Base-by-base conservation (phyloP, 805 yeast genomes). In the Scheffersomyces coipomensis region DNA sequence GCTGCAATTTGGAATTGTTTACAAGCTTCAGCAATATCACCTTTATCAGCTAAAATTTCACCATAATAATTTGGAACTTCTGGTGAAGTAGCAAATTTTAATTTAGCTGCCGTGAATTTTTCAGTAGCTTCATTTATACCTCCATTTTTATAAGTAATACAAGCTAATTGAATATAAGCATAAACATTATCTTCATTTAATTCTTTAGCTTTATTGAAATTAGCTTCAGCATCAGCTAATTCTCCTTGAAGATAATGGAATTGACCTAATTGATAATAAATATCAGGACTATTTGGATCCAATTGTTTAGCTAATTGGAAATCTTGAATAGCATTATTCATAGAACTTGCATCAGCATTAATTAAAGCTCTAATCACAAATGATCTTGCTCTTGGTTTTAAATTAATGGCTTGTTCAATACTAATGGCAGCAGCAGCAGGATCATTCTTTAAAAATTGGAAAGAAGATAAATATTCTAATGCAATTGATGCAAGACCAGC, bases 61-160 rank as follows among this genome's bases (percentile, higher is more conserved):
- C 98, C 99, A 59, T 83, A 89, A 67, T 89, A 93, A 72, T 88
- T 90, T 70, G 93, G 95, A 52, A 89, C 85, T 64, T 88, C 97
- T 40, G 98, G 88, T 38, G 85, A 77, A 18, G 90, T 78, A 51
- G 96, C 90, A 78, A 88, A 88, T 61, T 75, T 75, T 61, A 75
- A 71, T 56, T 78, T 80, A 26, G 91, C 88, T 44, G 76, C 81
- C 45, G 76, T 74, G 66, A 88, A 88, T 43, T 76, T 66, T 48
- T 76, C 73, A 58, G 79, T 83, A 50, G 91, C 81, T 37, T 73
- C 78, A 26, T 68, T 74, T 38, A 71, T 61, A 33, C 76, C 68
- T 38, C 85, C 87, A 59, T 78, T 78, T 71, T 89, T 86, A 77
- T 90, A 90, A 46, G 85, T 79, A 53, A 90, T 79, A 64, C 97